These are phyloP conservation scores for Botrytis hyacinthi DNA, from an alignment of 2,329 filamentous ascomycete species.

Conservation along the genomic window DNA sequence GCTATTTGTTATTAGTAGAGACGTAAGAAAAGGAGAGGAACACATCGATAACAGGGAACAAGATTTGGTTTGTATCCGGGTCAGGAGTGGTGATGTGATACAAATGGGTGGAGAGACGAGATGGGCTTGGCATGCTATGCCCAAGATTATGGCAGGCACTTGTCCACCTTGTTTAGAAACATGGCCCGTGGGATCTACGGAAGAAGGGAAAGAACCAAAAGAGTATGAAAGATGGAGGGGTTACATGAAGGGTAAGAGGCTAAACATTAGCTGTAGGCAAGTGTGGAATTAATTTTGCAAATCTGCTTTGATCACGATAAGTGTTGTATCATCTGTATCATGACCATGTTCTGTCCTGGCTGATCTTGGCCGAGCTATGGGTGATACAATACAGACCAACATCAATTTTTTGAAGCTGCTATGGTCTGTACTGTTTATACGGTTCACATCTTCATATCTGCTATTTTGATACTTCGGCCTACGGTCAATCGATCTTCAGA, in stretches of 20 bases:
- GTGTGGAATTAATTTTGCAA: constrained; percentile 53
- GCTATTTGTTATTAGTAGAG: constrained; percentile 76
- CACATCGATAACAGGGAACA: constrained; percentile 35
- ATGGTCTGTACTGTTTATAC: background rate
- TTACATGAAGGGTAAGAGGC: constrained; percentile 83
- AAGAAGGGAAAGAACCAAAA: constrained; percentile 41
- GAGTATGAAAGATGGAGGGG: constrained; percentile 67
- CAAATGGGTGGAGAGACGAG: constrained; percentile 82
- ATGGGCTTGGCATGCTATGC: constrained; percentile 94
- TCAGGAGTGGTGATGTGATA: constrained; percentile 83
- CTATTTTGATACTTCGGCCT: background rate
- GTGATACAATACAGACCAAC: background rate
- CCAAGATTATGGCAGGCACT: constrained; percentile 75
- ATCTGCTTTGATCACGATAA: background rate
- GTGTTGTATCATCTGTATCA: background rate
- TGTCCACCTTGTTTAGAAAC: constrained; percentile 71
- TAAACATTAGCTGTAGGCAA: constrained; percentile 94
- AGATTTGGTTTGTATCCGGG: constrained; percentile 54
- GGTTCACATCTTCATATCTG: background rate
- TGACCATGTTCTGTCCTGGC: background rate
- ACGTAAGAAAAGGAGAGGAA: constrained; percentile 30
- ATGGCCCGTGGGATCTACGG: constrained; percentile 62
- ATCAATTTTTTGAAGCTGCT: background rate
- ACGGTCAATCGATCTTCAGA: background rate
- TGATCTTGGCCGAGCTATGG: background rate